These are phyloP conservation scores for Exophiala sp. DNA, from an alignment of 2,329 filamentous ascomycete species.

Conservation along the genomic window DNA sequence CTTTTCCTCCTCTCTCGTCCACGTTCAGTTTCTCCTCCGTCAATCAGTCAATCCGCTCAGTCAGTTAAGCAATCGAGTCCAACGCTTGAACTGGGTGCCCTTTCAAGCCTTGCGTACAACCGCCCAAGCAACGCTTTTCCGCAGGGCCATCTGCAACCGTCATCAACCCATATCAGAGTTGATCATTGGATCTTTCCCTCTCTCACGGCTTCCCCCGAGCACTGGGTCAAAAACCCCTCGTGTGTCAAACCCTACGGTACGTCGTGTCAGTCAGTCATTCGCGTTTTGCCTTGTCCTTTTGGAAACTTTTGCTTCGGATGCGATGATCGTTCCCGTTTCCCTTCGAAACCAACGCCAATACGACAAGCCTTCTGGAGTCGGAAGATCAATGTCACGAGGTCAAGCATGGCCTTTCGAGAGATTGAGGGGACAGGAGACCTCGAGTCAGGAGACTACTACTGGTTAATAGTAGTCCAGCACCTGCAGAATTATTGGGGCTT, in stretches of 20 bases:
- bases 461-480: too few relatives aligned
- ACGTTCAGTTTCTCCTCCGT: slow-evolving; percentile 9
- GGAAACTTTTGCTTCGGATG: slow-evolving; percentile 6
- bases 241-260: not conserved
- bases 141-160: not conserved
- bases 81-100: not conserved
- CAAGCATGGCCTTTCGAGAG: too few relatives aligned
- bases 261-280: not conserved
- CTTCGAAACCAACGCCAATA: not conserved
- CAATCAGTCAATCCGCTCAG: slow-evolving; percentile 1
- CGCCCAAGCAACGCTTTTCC: not conserved
- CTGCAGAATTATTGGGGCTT: too few relatives aligned
- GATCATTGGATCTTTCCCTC: too few relatives aligned
- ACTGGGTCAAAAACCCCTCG: not conserved
- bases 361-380: not conserved
- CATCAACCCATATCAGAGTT: not conserved
- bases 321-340: slow-evolving; percentile 1
- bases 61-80: not conserved
- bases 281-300: slow-evolving; percentile 2
- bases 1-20: slow-evolving; percentile 28
- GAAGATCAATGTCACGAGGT: too few relatives aligned
- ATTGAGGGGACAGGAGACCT: too few relatives aligned
- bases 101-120: not conserved
- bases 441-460: too few relatives aligned
- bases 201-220: not conserved